Base-by-base conservation (phyloP, 306 rosid genomes). In the Mimosa pudica region DNA sequence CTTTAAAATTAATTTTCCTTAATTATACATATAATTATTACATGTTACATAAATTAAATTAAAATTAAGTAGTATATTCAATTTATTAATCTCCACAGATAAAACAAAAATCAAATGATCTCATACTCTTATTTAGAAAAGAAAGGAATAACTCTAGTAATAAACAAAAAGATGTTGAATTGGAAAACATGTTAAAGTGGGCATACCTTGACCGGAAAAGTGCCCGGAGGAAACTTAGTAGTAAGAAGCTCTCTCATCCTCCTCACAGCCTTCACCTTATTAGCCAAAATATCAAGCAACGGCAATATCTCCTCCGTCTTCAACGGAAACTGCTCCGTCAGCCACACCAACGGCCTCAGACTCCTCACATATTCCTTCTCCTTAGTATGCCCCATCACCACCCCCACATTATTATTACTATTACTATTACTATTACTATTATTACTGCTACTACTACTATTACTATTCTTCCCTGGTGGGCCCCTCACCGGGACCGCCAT, bases 181-280 rank as follows among this genome's bases (percentile, higher is more conserved):
- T 74, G n/a, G n/a, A 7, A 10, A 48, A 79, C 8, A 20, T 60
- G 42, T 2, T 55, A 55, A 2, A 54, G 45, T 32, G 79, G 81
- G 87, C 82, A 35, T 83, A 93, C 99, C 99, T 95, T 95, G 3
- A 95, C 99, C 83, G 99, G 99, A 36, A 95, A 95, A 8, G 87
- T 89, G 0, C 96, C 98, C 87, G 97, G 87, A 84, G 99, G 99
- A 82, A 95, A 93, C 84, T 91, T 95, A 18, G 99, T 90, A 67
- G 99, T 95, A 46, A 95, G 98, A 71, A 95, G 70, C 84, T 95
- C 99, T 58, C 99, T 87, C 91, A 95, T 88, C 80, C 99, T 84
- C 82, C 97, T 85, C 24, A 95, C 96, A 0, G 99, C 99, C 55
- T 95, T 95, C 35, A 95, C 99, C 82, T 93, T 95, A 85, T 85